A percentile compares a stretch with the other conserved stretches of the same genome.
phyloP scores from a whole-genome alignment of 441 rosid species.

The Populus trichocarpa region DNA sequence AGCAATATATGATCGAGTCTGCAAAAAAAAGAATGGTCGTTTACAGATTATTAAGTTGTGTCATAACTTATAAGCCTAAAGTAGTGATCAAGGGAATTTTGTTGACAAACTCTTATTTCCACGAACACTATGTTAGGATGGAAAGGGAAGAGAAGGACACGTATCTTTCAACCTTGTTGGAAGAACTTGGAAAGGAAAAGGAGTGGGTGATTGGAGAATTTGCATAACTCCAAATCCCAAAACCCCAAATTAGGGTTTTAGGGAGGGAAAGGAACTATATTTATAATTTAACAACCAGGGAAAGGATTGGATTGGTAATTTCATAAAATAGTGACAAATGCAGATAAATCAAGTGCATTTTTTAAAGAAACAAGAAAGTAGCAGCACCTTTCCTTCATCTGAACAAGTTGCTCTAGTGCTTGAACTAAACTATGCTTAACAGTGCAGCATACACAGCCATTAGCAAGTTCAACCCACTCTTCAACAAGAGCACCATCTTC shows the following conservation, averaged over 20 bases:
- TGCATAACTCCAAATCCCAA: background rate
- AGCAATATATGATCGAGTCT: conserved; percentile 92
- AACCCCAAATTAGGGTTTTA: background rate
- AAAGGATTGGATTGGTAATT: background rate
- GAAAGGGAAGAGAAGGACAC: background rate
- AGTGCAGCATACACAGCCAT: conserved; percentile 92
- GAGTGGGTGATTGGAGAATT: background rate
- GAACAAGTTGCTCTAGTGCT: conserved; percentile 92
- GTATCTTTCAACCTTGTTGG: background rate
- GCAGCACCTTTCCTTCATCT: conserved; percentile 66
- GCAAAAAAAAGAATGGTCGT: conserved; percentile 16
- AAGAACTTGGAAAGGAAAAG: background rate
- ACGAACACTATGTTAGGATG: background rate
- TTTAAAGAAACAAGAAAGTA: background rate
- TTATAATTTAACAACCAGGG: background rate
- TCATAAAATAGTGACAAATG: background rate
- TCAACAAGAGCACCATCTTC: conserved; percentile 83
- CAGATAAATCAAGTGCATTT: no score
- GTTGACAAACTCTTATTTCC: background rate
- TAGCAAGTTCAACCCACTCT: conserved; percentile 96
- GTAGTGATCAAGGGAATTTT: background rate
- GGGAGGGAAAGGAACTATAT: background rate
- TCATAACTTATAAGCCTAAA: background rate
- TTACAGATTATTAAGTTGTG: background rate
- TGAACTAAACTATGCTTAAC: conserved; percentile 96